These are phyloP conservation scores for Peronosclerospora sorghi DNA, from an alignment of 352 stramenopile species.

Conservation along the genomic window DNA sequence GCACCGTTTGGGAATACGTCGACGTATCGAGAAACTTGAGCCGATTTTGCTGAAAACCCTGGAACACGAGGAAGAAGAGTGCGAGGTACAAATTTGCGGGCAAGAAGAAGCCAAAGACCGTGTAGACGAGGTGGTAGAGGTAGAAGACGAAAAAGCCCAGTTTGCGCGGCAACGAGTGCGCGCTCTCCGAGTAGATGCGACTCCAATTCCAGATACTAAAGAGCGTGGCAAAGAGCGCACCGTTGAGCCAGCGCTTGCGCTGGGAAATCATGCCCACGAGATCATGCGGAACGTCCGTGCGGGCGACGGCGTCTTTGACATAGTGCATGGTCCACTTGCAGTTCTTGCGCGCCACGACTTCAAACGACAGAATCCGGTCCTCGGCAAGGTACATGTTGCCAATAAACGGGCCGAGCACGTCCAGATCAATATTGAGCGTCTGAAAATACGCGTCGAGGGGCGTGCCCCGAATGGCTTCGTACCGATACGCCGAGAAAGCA, in stretches of 20 bases:
- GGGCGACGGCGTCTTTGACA: constrained; percentile 70
- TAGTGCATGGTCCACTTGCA: constrained; percentile 86
- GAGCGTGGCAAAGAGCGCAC: constrained; percentile 79
- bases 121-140: constrained; percentile 68
- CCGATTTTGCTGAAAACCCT: constrained; percentile 81
- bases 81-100: constrained; percentile 77
- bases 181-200: constrained; percentile 72
- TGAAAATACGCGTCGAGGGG: constrained; percentile 81
- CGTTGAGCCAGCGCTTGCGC: constrained; percentile 82
- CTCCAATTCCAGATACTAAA: constrained; percentile 83
- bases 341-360: constrained; percentile 70
- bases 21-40: constrained; percentile 77
- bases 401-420: constrained; percentile 69
- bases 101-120: constrained; percentile 59
- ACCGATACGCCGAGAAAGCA: constrained; percentile 78
- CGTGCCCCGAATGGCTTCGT: constrained; percentile 68
- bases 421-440: constrained; percentile 68
- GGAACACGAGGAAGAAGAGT: constrained; percentile 81
- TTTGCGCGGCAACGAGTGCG: constrained; percentile 65
- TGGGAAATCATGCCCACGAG: constrained; percentile 78
- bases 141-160: constrained; percentile 60
- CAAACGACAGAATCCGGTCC: constrained; percentile 78
- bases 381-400: constrained; percentile 86
- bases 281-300: constrained; percentile 74
- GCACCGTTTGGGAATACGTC: constrained; percentile 37